A percentile compares a stretch with the other conserved stretches of the same genome.
Conservation (phyloP, 2,329 filamentous ascomycete species). For the Amphichorda felina region DNA sequence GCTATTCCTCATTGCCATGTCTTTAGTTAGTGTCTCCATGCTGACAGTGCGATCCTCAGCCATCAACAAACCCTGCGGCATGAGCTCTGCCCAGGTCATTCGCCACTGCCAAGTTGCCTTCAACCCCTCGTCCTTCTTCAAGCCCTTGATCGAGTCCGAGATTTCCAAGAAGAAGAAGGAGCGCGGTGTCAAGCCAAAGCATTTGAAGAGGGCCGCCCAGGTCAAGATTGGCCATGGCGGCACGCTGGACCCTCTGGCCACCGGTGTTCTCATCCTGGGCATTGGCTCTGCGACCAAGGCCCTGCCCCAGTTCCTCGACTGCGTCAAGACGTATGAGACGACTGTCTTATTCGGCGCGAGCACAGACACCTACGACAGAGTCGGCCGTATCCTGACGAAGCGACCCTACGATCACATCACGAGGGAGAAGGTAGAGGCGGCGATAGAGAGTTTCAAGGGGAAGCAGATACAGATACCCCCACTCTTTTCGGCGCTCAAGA, state of each 20-base stretch:
- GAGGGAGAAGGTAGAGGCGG: conserved; percentile 63
- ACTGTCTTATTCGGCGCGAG: conserved; percentile 82
- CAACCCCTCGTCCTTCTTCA: conserved; percentile 69
- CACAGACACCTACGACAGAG: conserved; percentile 83
- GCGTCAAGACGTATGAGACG: conserved; percentile 89
- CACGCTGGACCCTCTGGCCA: conserved; percentile 87
- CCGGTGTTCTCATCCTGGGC: conserved; percentile 82
- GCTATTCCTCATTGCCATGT: conserved; percentile 8
- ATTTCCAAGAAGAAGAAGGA: conserved; percentile 42
- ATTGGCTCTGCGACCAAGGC: conserved; percentile 81
- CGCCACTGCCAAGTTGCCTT: conserved; percentile 79
- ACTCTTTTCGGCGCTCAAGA: conserved; percentile 84
- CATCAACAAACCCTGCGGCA: conserved; percentile 81
- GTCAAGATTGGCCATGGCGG: conserved; percentile 96
- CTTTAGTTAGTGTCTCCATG: no score
- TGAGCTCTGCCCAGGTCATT: conserved; percentile 83
- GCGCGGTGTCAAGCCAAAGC: conserved; percentile 46
- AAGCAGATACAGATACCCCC: conserved; percentile 84
- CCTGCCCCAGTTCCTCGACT: conserved; percentile 66
- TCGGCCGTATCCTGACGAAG: conserved; percentile 70
- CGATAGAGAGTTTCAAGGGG: conserved; percentile 63
- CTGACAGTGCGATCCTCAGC: conserved; percentile 34
- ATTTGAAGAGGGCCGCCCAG: conserved; percentile 46
- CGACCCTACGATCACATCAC: conserved; percentile 75
- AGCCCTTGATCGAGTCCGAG: conserved; percentile 61